A percentile compares a stretch with the other conserved stretches of the same genome.
phyloP scores from a whole-genome alignment of 164 flowering plant species.

The Sextonia rubra region DNA sequence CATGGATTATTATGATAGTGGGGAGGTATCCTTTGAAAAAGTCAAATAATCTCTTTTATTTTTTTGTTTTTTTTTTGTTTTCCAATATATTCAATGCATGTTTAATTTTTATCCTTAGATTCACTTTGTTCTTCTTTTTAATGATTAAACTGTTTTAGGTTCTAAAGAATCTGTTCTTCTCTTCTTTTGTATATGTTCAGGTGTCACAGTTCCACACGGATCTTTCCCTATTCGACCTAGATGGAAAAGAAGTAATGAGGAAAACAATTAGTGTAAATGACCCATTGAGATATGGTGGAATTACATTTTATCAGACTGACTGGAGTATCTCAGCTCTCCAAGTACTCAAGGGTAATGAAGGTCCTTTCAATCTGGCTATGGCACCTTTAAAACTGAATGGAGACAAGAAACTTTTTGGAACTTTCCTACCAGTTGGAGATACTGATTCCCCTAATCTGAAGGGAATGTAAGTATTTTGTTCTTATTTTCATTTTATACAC shows the following conservation, averaged over 20 bases:
- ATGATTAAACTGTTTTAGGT: background rate
- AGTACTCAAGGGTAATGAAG: constrained; percentile 73
- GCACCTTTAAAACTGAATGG: constrained; percentile 87
- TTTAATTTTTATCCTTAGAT: background rate
- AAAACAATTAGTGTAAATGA: constrained; percentile 95
- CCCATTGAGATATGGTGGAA: constrained; percentile 85
- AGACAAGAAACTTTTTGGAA: constrained; percentile 94
- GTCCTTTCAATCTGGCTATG: constrained; percentile 98
- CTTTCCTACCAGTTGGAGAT: constrained; percentile 77
- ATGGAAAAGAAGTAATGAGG: constrained; percentile 91
- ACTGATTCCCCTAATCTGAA: constrained; percentile 60
- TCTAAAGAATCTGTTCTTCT: background rate
- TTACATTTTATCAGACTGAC: constrained; percentile 94
- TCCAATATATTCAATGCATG: background rate
- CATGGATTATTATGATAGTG: constrained; percentile 91
- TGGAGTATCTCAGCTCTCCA: constrained; percentile 92
- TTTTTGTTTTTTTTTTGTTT: background rate
- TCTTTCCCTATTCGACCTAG: constrained; percentile 66
- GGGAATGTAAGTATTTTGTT: constrained; percentile 68
- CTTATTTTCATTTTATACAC: background rate
- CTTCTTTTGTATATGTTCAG: constrained; percentile 25
- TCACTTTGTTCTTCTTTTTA: background rate
- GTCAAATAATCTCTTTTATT: background rate
- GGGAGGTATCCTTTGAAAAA: constrained; percentile 50
- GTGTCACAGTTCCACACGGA: constrained; percentile 84